phyloP scores from a whole-genome alignment of 2,329 filamentous ascomycete genomes.

The Clarireedia paspali region DNA sequence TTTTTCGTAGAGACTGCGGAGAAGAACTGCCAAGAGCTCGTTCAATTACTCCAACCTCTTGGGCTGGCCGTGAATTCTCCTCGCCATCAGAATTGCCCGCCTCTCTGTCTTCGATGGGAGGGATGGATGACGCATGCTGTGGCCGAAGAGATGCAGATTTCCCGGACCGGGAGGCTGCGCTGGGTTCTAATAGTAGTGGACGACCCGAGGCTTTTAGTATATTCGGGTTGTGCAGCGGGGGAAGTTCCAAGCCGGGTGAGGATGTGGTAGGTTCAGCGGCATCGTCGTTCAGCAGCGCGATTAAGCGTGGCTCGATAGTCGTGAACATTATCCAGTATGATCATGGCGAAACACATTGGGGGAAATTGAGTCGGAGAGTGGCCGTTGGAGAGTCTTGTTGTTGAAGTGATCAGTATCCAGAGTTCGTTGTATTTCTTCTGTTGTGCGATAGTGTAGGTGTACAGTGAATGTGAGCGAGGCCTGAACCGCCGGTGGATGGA shows the following conservation, averaged over 20 bases:
- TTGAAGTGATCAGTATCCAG: too few species aligned
- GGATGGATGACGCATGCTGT: slow-evolving; percentile 15
- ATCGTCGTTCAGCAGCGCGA: slow-evolving; percentile 55
- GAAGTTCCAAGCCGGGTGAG: slow-evolving; percentile 41
- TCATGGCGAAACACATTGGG: slow-evolving; percentile 2
- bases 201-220: slow-evolving; percentile 37
- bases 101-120: slow-evolving; percentile 27
- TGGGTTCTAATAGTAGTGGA: slow-evolving; percentile 44
- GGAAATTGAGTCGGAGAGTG: background rate
- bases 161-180: slow-evolving; percentile 30
- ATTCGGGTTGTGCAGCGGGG: slow-evolving; percentile 43
- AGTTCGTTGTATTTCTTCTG: too few species aligned
- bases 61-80: slow-evolving; percentile 4
- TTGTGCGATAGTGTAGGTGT: too few species aligned
- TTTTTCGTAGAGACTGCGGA: slow-evolving; percentile 29
- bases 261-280: slow-evolving; percentile 30
- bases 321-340: slow-evolving; percentile 21
- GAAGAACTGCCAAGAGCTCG: slow-evolving; percentile 26
- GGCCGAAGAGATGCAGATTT: slow-evolving; percentile 16
- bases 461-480: too few species aligned
- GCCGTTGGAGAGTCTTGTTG: too few species aligned
- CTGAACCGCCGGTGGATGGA: too few species aligned
- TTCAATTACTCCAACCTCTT: slow-evolving; percentile 5
- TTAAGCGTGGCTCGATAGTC: slow-evolving; percentile 60
- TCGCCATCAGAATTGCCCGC: slow-evolving; percentile 10